phyloP scores from a whole-genome alignment of 352 stramenopile genomes.

The Blastocystis sp. region DNA sequence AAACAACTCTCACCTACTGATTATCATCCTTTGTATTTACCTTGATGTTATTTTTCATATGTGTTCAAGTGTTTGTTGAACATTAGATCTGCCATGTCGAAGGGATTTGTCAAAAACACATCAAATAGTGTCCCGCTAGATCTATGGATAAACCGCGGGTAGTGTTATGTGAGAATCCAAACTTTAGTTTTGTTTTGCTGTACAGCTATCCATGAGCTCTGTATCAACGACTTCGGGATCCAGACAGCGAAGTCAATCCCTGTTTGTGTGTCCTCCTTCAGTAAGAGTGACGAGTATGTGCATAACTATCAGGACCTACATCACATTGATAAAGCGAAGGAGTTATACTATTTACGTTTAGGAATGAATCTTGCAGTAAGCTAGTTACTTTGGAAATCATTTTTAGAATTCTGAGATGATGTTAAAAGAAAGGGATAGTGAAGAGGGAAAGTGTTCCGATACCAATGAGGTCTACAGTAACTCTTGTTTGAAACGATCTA shows the following conservation, averaged over 20 bases:
- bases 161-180: not conserved
- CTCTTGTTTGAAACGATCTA: not conserved
- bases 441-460: too few species aligned
- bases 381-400: too few species aligned
- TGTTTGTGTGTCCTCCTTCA: not conserved
- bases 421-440: too few species aligned
- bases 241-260: not conserved
- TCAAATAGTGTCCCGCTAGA: not conserved
- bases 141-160: constrained; percentile 11
- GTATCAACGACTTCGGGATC: not conserved
- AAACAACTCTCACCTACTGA: not conserved
- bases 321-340: constrained; percentile 49
- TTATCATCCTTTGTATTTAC: constrained; percentile 48
- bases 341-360: constrained; percentile 7
- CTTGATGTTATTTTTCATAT: not conserved
- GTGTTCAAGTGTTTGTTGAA: constrained; percentile 16
- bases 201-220: not conserved
- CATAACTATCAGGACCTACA: not conserved
- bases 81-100: not conserved
- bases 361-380: not conserved
- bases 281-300: not conserved
- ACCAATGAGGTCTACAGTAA: too few species aligned
- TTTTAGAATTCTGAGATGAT: too few species aligned
- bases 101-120: not conserved
- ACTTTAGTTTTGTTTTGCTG: not conserved